phyloP scores from a whole-genome alignment of 257 asterid genomes.

The Anisodus acutangulus region DNA sequence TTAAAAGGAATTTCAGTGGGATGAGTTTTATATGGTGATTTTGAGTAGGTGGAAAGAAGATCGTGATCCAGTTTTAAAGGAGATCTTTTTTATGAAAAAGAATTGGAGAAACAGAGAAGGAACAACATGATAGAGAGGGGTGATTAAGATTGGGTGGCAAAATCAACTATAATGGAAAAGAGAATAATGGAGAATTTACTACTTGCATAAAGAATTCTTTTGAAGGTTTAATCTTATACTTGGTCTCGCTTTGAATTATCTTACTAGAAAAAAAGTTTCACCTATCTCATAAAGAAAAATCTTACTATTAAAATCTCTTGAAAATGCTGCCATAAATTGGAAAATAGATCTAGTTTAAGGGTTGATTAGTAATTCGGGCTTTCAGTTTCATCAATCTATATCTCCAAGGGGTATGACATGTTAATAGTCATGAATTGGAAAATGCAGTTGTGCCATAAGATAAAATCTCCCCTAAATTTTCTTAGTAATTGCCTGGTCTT shows the following conservation, averaged over 20 bases:
- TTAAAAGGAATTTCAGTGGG: neutral
- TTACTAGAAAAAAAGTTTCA: neutral
- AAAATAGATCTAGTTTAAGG: conserved; percentile 15
- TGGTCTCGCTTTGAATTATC: neutral
- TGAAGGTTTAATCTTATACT: conserved; percentile 6
- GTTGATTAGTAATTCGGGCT: neutral
- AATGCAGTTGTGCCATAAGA: conserved; percentile 25
- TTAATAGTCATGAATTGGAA: conserved; percentile 6
- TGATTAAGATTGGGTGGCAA: conserved; percentile 4
- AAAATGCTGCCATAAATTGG: neutral
- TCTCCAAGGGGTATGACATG: neutral
- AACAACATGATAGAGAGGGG: neutral
- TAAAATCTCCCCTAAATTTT: conserved; percentile 27
- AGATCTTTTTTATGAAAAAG: neutral
- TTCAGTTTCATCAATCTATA: conserved; percentile 22
- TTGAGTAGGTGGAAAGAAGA: conserved; percentile 7
- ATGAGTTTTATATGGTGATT: neutral
- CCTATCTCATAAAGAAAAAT: neutral
- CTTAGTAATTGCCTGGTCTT: conserved; percentile 33
- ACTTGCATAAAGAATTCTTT: neutral
- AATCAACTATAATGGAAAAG: neutral
- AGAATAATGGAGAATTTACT: neutral
- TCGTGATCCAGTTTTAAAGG: neutral
- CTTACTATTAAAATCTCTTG: conserved; percentile 11
- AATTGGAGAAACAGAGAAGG: neutral